Evolutionary conservation across 805 yeast species (phyloP), one percentile per base, ranked within the genome.

Genomic region (Candida verbasci): DNA sequence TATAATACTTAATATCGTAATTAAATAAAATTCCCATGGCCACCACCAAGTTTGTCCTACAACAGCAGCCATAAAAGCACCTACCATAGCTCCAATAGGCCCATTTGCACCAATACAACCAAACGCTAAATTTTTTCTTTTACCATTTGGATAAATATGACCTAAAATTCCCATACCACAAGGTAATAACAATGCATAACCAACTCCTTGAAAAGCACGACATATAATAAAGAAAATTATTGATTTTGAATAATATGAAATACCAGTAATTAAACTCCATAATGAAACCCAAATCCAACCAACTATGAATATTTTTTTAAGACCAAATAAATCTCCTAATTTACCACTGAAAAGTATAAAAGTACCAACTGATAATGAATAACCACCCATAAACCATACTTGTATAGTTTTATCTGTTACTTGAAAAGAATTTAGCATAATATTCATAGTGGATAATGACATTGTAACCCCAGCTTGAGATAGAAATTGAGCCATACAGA

Each of bases 381-480:
- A 82, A 0, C 86, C 73, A 1, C 88, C 87, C 67, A 78, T 70
- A 50, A 78, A 76, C 93, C 94, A 81, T 10, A 68, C 70, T 38
- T 63, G 62, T 35, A 56, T 55, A 16, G 59, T 35, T 1, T 41
- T 17, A 9, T 43, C 42, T 6, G 41, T 39, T 0, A 33, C 24
- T 2, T 24, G 16, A 20, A 45, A 40, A 6, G 62, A 51, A 12
- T 53, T 50, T 14, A 57, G 34, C 6, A 64, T 51, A 10, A 59
- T 52, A 37, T 62, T 62, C 70, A 64, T 62, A 9, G 64, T 57
- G 29, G 62, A 53, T 24, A 65, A 49, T 4, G 63, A 52, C 65
- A 64, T 59, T 30, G 68, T 54, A 16, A 63, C 55, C 28, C 65
- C 56, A 12, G 55, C 68, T 43, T 65, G 71, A 29, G 58, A 45